These are phyloP conservation scores for Saccharomycopsis sp. DNA, from an alignment of 805 yeast species.

Conservation along the genomic window DNA sequence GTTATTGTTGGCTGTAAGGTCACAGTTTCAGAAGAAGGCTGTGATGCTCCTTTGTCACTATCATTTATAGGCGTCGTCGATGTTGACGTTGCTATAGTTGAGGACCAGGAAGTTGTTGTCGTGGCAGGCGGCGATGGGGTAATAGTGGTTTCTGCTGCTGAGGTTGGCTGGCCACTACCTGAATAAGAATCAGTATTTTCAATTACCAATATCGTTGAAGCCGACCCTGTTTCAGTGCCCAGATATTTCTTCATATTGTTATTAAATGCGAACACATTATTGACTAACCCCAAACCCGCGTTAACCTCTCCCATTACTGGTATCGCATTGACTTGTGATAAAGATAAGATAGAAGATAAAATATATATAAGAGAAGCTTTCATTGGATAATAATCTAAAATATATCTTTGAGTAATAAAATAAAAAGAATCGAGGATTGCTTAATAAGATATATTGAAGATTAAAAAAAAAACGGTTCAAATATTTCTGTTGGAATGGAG, in stretches of 20 bases:
- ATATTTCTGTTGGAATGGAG: neutral
- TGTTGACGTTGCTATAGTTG: neutral
- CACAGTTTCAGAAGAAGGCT: neutral
- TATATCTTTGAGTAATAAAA: too few species aligned
- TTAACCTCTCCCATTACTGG: neutral
- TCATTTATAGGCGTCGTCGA: neutral
- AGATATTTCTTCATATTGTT: neutral
- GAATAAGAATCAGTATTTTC: neutral
- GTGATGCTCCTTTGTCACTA: neutral
- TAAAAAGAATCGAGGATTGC: too few species aligned
- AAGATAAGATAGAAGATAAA: neutral
- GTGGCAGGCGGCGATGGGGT: too few species aligned
- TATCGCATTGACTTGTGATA: neutral
- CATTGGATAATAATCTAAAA: neutral
- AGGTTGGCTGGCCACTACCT: too few species aligned
- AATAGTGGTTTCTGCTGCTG: neutral
- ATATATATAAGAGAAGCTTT: neutral
- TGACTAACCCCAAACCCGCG: constrained; percentile 2
- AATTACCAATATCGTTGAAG: neutral
- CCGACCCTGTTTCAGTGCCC: neutral
- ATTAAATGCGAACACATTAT: constrained; percentile 4
- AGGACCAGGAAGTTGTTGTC: neutral
- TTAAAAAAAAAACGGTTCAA: neutral
- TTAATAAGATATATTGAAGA: too few species aligned
- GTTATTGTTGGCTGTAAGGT: too few species aligned